Evolutionary conservation across 2,329 filamentous ascomycete genomes (phyloP).

Genomic region (Diaporthe eres): DNA sequence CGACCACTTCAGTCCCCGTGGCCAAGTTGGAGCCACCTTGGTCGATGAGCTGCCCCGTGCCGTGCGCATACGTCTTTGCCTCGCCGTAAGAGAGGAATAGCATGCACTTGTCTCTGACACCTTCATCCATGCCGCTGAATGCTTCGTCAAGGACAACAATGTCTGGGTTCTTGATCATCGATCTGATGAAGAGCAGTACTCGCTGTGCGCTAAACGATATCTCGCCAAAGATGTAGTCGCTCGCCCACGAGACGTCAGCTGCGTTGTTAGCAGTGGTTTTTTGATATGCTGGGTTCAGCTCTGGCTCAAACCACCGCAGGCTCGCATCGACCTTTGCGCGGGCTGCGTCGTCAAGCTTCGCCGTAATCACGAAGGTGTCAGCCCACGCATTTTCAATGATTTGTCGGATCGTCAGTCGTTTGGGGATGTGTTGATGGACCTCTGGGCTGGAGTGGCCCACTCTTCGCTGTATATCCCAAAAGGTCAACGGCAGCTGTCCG

Average conservation of each 20-base stretch:
- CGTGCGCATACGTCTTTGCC: constrained; percentile 57
- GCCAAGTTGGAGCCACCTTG: constrained; percentile 19
- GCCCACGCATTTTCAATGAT: constrained; percentile 91
- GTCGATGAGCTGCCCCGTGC: constrained; percentile 17
- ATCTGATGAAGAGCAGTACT: constrained; percentile 85
- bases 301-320: constrained; percentile 82
- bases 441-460: constrained; percentile 96
- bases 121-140: constrained; percentile 87
- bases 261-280: constrained; percentile 19
- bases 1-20: constrained; percentile 55
- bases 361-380: constrained; percentile 83
- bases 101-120: constrained; percentile 87
- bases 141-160: constrained; percentile 90
- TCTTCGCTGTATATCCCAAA: constrained; percentile 91
- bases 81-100: constrained; percentile 81
- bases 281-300: constrained; percentile 73
- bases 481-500: constrained; percentile 79
- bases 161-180: constrained; percentile 84
- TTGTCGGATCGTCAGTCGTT: constrained; percentile 78
- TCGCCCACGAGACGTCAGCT: constrained; percentile 72
- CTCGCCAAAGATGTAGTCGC: constrained; percentile 77
- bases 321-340: constrained; percentile 75
- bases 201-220: constrained; percentile 87
- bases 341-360: constrained; percentile 72
- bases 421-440: constrained; percentile 93